Base-by-base conservation (phyloP, 2,329 filamentous ascomycete species). In the Curvularia sp. region DNA sequence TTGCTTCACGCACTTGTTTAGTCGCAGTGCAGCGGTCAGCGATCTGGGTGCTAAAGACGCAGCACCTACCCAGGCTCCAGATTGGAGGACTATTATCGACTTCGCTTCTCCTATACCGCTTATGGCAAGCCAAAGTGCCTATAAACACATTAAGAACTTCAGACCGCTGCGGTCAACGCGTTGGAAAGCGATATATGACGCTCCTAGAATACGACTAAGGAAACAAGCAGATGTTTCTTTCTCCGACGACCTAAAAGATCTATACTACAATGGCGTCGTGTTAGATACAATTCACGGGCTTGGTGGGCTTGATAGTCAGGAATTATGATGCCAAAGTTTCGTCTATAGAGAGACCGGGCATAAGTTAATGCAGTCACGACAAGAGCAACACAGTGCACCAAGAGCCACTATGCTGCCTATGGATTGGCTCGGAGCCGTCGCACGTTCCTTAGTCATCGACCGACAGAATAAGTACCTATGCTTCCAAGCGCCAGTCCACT, bases 51-150 rank as follows among this genome's bases (percentile, higher is more conserved):
- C 34, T 8, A 39, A 65, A 3, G 10, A 57, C n/a, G 60, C 61
- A 5, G 56, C 64, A 1, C 69, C 72, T 5, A 69, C 63, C 2
- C 74, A 70, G 71, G 57, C 62, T 8, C 72, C 72, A 3, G 71
- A 74, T 41, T 74, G 71, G 70, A 54, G 71, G 23, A 62, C 62
- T 2, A 60, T 61, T 3, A 67, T 68, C 42, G 66, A 71, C 12
- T 71, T 64, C 43, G 66, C 67, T 42, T 72, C 69, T 13, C 71
- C 72, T n/a, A 70, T 74, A 7, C 72, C 72, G 25, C 57, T 74
- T 9, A 73, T 74, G 69, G 72, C 66, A n/a, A 73, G 70, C 30
- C 72, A 74, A 48, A 72, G 68, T 47, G 65, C 70, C 10, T 73
- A 59, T 27, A 48, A 65, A 18, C 58, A 70, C 18, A 69, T 74